A percentile compares a stretch with the other conserved stretches of the same genome.
Conservation (phyloP, 2,329 filamentous ascomycete genomes). For the Penicillium sp. region DNA sequence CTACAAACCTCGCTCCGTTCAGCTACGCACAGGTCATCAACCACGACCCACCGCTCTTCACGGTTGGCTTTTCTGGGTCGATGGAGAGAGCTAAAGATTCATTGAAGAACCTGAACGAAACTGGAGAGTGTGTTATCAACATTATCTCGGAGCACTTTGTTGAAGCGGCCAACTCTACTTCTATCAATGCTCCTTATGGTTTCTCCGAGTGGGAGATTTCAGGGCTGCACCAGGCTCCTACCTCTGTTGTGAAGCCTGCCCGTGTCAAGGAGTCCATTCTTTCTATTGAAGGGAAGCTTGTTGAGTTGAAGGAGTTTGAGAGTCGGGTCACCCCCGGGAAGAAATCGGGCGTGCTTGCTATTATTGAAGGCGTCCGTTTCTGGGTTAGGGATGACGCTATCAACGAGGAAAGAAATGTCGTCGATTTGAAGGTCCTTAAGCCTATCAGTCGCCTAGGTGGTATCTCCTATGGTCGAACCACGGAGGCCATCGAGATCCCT, state of each 20-base stretch:
- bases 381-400: constrained; percentile 89
- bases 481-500: constrained; percentile 69
- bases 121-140: constrained; percentile 77
- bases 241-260: constrained; percentile 64
- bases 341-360: constrained; percentile 69
- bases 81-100: constrained; percentile 70
- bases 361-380: constrained; percentile 81
- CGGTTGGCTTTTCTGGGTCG: constrained; percentile 59
- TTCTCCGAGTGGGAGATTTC: constrained; percentile 75
- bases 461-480: constrained; percentile 74
- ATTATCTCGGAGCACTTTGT: constrained; percentile 81
- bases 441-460: constrained; percentile 79
- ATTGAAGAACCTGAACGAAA: constrained; percentile 69
- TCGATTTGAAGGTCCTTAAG: constrained; percentile 73
- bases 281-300: constrained; percentile 74
- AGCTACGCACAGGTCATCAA: constrained; percentile 80
- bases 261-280: constrained; percentile 82
- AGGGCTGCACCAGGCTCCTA: constrained; percentile 69
- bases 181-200: constrained; percentile 74
- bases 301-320: constrained; percentile 74
- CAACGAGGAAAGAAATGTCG: constrained; percentile 69
- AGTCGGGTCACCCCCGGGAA: constrained; percentile 67
- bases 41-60: constrained; percentile 84
- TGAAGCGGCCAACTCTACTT: constrained; percentile 82
- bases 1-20: constrained; percentile 80